These are phyloP conservation scores for Pueraria montana DNA, from an alignment of 306 rosid genomes.

Conservation along the genomic window DNA sequence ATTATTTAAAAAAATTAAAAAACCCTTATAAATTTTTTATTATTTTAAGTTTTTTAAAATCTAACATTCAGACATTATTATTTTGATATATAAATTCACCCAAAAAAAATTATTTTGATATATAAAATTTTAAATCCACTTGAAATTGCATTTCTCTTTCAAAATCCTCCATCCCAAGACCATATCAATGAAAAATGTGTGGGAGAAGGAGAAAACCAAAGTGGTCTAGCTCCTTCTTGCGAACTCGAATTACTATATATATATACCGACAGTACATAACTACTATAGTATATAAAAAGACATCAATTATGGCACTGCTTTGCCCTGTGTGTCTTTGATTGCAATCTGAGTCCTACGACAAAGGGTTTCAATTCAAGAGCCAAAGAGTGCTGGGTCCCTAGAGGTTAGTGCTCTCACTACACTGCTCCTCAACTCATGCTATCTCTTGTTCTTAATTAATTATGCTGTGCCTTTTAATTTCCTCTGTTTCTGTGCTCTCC, in stretches of 20 bases:
- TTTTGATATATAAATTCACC: too few species aligned
- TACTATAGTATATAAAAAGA: conserved; percentile 18
- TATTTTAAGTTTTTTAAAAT: too few species aligned
- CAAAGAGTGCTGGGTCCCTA: conserved; percentile 25
- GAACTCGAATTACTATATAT: not conserved
- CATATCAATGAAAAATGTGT: not conserved
- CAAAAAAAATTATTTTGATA: not conserved
- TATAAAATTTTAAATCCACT: not conserved
- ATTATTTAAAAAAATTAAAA: too few species aligned
- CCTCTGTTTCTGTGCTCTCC: not conserved
- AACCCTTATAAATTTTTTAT: too few species aligned
- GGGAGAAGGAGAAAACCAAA: conserved; percentile 1
- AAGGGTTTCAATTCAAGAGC: conserved; percentile 19
- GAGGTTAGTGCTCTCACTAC: conserved; percentile 50
- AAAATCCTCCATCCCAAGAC: not conserved
- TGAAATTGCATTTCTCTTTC: not conserved
- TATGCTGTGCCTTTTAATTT: conserved; percentile 4
- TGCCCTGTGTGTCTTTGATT: conserved; percentile 32
- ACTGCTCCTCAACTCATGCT: not conserved
- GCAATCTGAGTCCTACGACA: conserved; percentile 29
- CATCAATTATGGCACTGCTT: conserved; percentile 45
- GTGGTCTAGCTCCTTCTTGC: not conserved
- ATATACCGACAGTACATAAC: conserved; percentile 22
- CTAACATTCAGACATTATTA: too few species aligned
- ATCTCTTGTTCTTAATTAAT: conserved; percentile 2